These are phyloP conservation scores for Platanthera guangdongensis DNA, from an alignment of 106 monocot species.

Conservation along the genomic window DNA sequence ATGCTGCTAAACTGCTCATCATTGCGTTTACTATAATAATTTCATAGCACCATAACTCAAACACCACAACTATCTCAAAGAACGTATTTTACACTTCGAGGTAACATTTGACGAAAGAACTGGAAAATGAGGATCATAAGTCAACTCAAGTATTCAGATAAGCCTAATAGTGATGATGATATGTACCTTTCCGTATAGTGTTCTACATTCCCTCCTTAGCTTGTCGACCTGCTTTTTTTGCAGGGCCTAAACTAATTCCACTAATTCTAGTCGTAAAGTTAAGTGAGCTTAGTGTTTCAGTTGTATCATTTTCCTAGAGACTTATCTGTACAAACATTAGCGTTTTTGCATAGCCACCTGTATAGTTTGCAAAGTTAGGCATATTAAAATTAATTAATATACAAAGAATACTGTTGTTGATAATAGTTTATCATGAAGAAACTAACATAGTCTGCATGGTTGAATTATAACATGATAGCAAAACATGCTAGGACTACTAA, in stretches of 20 bases:
- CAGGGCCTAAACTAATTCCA: constrained; percentile 68
- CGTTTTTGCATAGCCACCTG: constrained; percentile 81
- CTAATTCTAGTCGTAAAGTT: constrained; percentile 84
- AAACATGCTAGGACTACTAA: too few relatives aligned
- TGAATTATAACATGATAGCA: too few relatives aligned
- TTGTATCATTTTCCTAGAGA: constrained; percentile 61
- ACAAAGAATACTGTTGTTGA: background rate
- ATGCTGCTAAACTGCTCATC: too few relatives aligned
- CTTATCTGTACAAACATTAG: constrained; percentile 95
- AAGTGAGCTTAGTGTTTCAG: constrained; percentile 78
- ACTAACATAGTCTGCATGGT: too few relatives aligned
- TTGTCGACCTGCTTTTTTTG: constrained; percentile 83
- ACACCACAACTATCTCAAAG: too few relatives aligned
- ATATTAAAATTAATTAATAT: background rate
- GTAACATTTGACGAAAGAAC: too few relatives aligned
- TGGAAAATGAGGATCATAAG: too few relatives aligned
- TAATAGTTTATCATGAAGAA: background rate
- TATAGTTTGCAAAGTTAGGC: background rate
- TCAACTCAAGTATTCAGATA: too few relatives aligned
- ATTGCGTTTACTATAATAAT: too few relatives aligned
- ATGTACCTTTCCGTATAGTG: constrained; percentile 66
- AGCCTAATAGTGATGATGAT: too few relatives aligned
- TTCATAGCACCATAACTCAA: too few relatives aligned
- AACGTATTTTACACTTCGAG: too few relatives aligned
- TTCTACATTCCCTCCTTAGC: constrained; percentile 54